Percentiles rank a stretch among this genome's conserved stretches.
Evolutionary conservation across 345 rosid species (phyloP).

Genomic region (Diplotaxis tenuifolia): DNA sequence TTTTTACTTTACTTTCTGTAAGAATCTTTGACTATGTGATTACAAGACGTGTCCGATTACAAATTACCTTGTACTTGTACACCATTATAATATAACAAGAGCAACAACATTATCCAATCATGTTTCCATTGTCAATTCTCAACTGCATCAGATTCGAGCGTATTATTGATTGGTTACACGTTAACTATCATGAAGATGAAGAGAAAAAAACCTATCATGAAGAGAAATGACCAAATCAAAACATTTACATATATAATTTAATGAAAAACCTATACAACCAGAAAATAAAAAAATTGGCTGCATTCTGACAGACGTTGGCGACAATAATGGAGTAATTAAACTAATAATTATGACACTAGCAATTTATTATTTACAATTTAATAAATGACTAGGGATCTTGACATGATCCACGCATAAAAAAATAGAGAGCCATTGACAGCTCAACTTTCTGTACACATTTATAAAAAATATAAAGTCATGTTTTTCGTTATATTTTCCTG

Average conservation of each 20-base stretch:
- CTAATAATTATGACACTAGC: slow-evolving; percentile 17
- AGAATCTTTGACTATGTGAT: slow-evolving; percentile 30
- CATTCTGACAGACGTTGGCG: slow-evolving; percentile 27
- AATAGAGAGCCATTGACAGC: slow-evolving; percentile 27
- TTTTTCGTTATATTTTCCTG: not conserved
- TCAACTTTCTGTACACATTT: slow-evolving; percentile 14
- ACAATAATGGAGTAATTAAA: slow-evolving; percentile 38
- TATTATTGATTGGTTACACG: slow-evolving; percentile 37
- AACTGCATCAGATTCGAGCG: slow-evolving; percentile 34
- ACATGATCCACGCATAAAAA: slow-evolving; percentile 32
- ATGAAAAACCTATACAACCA: slow-evolving; percentile 26
- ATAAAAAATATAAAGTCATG: not conserved
- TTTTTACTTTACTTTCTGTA: not conserved
- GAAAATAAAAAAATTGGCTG: slow-evolving; percentile 30
- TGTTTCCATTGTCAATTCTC: slow-evolving; percentile 31
- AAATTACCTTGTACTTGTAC: slow-evolving; percentile 36
- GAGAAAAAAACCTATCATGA: too few relatives aligned
- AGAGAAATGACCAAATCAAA: too few relatives aligned
- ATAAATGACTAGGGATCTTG: slow-evolving; percentile 34
- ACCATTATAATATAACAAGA: not conserved
- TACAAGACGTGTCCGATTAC: slow-evolving; percentile 20
- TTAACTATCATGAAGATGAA: too few relatives aligned
- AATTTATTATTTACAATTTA: slow-evolving; percentile 18
- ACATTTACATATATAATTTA: slow-evolving; percentile 22
- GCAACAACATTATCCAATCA: slow-evolving; percentile 34